These are phyloP conservation scores for Inosperma sp. DNA, from an alignment of 768 basidiomycete species.

Conservation along the genomic window DNA sequence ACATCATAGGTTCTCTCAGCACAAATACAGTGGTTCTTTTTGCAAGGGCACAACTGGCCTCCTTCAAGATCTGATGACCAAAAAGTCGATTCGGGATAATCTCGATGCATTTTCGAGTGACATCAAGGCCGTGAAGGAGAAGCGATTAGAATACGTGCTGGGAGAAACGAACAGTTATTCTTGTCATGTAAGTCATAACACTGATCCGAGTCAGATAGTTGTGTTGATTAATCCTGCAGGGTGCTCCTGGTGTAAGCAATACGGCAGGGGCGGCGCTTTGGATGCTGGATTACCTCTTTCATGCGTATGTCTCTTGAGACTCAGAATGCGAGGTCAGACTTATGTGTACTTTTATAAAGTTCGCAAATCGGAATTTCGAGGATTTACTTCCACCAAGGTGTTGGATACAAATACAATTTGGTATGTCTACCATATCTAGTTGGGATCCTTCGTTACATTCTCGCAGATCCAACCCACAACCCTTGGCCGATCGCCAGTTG, in stretches of 20 bases:
- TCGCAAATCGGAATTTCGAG: conserved; percentile 50
- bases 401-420: conserved; percentile 69
- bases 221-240: conserved; percentile 20
- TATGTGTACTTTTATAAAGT: conserved; percentile 14
- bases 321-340: not conserved
- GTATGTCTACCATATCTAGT: conserved; percentile 27
- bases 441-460: not conserved
- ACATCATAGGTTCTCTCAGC: conserved; percentile 47
- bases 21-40: conserved; percentile 58
- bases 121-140: conserved; percentile 43
- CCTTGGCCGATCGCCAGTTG: conserved; percentile 52
- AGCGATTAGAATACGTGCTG: conserved; percentile 52
- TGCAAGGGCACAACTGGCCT: conserved; percentile 50
- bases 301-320: conserved; percentile 39
- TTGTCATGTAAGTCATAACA: conserved; percentile 33
- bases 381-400: conserved; percentile 60
- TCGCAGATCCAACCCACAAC: conserved; percentile 67
- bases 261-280: conserved; percentile 68
- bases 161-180: conserved; percentile 59
- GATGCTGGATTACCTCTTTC: conserved; percentile 62
- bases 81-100: conserved; percentile 53
- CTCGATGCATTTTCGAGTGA: conserved; percentile 49
- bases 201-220: not conserved
- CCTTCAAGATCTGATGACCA: conserved; percentile 64
- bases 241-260: conserved; percentile 57